Conservation (phyloP, 2,329 filamentous ascomycete genomes). For the Penicillium sp. region DNA sequence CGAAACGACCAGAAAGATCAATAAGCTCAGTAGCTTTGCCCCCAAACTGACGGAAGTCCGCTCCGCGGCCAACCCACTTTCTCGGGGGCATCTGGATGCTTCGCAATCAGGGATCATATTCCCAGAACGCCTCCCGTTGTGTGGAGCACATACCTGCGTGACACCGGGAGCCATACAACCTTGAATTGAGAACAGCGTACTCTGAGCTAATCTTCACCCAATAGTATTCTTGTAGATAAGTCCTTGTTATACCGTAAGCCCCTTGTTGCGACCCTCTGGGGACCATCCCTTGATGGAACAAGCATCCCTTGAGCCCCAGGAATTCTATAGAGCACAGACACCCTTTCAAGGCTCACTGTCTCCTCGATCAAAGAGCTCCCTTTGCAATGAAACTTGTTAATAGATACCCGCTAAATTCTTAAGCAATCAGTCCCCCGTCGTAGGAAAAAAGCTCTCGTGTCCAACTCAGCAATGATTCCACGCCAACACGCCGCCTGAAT, state of each 20-base stretch:
- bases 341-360: conserved; percentile 12
- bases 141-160: not conserved
- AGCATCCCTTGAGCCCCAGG: conserved; percentile 18
- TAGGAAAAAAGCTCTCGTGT: not conserved
- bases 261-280: conserved; percentile 11
- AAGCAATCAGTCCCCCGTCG: not conserved
- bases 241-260: conserved; percentile 10
- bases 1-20: not conserved
- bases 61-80: not conserved
- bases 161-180: not conserved
- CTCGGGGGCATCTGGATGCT: not conserved
- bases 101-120: not conserved
- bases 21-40: not conserved
- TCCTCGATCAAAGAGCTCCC: conserved; percentile 12
- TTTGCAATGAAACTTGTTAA: conserved; percentile 6
- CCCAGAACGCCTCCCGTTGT: not conserved
- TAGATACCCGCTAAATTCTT: not conserved
- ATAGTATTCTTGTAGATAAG: not conserved
- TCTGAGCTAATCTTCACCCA: not conserved
- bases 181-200: not conserved
- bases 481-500: not conserved
- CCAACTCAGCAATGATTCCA: not conserved
- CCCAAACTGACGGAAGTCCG: not conserved
- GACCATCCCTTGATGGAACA: conserved; percentile 9
- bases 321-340: conserved; percentile 18